Percentiles rank a stretch among this genome's conserved stretches.
Evolutionary conservation across 805 yeast species (phyloP).

Genomic region (Pichia occidentalis): DNA sequence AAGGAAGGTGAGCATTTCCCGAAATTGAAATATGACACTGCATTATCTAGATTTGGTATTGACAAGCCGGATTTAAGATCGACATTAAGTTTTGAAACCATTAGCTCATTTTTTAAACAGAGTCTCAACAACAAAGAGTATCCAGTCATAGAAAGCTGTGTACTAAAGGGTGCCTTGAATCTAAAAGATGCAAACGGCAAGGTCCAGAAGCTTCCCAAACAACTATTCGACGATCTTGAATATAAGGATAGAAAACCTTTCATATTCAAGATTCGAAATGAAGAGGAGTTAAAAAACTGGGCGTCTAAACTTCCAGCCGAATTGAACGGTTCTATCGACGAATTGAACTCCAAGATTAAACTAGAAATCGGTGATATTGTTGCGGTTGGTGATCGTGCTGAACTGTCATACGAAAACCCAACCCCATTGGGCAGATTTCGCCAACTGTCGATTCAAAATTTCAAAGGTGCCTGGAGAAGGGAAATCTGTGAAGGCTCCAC

Average conservation of each 20-base stretch:
- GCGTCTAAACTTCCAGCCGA: conserved; percentile 21
- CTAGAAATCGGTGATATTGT: conserved; percentile 65
- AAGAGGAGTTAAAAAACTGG: conserved; percentile 41
- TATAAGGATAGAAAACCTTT: conserved; percentile 56
- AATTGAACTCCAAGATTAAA: conserved; percentile 31
- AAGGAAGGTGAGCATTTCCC: conserved; percentile 29
- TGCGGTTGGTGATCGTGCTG: conserved; percentile 71
- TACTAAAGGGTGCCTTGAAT: conserved; percentile 45
- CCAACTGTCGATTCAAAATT: conserved; percentile 57
- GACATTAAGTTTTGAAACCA: conserved; percentile 39
- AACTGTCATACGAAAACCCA: conserved; percentile 78
- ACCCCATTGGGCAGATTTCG: conserved; percentile 88
- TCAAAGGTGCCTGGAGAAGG: conserved; percentile 47
- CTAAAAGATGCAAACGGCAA: conserved; percentile 15
- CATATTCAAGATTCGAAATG: conserved; percentile 42
- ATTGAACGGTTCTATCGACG: conserved; percentile 7
- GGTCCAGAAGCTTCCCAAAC: conserved; percentile 14
- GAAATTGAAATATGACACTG: conserved; percentile 58
- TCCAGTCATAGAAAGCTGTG: conserved; percentile 69
- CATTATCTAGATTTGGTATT: conserved; percentile 70
- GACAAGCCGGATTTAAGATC: conserved; percentile 93
- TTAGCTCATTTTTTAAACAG: conserved; percentile 37
- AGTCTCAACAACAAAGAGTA: conserved; percentile 36
- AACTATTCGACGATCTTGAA: conserved; percentile 31
- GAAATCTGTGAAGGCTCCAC: conserved; percentile 19